A percentile compares a stretch with the other conserved stretches of the same genome.
Evolutionary conservation across 805 yeast species (phyloP).

Genomic region (Saccharomycopsis synnaedendra): DNA sequence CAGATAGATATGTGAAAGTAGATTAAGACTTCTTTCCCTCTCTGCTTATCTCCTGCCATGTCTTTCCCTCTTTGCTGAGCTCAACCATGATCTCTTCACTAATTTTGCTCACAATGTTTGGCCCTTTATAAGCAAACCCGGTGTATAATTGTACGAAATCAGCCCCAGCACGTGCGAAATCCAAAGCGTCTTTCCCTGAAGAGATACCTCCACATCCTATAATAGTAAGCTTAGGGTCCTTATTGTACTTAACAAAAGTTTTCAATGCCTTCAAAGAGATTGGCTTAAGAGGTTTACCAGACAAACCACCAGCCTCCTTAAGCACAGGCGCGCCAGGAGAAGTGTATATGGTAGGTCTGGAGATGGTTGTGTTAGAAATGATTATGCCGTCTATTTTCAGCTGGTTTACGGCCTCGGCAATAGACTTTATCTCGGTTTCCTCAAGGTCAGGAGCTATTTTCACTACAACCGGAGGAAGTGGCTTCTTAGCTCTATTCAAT

Average conservation of each 20-base stretch:
- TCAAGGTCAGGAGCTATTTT: constrained; percentile 90
- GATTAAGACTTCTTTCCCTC: constrained; percentile 28
- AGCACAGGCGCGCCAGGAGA: constrained; percentile 34
- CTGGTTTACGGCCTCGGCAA: constrained; percentile 67
- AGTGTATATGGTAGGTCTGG: constrained; percentile 56
- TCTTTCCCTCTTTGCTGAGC: constrained; percentile 60
- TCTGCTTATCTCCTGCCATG: constrained; percentile 73
- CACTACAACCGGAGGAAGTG: constrained; percentile 67
- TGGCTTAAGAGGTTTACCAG: constrained; percentile 88
- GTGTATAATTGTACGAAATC: constrained; percentile 81
- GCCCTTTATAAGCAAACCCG: constrained; percentile 86
- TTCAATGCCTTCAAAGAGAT: constrained; percentile 61
- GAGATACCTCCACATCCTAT: constrained; percentile 94
- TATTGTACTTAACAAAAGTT: constrained; percentile 63
- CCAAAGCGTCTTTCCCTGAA: constrained; percentile 80
- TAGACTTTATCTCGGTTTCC: constrained; percentile 68
- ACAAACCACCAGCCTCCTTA: constrained; percentile 72
- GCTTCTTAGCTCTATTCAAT: constrained; percentile 21
- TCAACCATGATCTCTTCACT: constrained; percentile 48
- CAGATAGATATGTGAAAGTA: too few relatives aligned
- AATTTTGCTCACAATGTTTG: constrained; percentile 60
- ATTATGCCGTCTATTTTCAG: constrained; percentile 86
- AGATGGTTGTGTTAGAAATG: constrained; percentile 84
- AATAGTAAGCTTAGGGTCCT: constrained; percentile 52
- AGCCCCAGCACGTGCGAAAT: constrained; percentile 91